Percentiles rank a stretch among this genome's conserved stretches.
These are phyloP conservation scores for Echinochloa phyllopogon DNA, from an alignment of 176 grass and related monocot genomes.

Conservation along the genomic window DNA sequence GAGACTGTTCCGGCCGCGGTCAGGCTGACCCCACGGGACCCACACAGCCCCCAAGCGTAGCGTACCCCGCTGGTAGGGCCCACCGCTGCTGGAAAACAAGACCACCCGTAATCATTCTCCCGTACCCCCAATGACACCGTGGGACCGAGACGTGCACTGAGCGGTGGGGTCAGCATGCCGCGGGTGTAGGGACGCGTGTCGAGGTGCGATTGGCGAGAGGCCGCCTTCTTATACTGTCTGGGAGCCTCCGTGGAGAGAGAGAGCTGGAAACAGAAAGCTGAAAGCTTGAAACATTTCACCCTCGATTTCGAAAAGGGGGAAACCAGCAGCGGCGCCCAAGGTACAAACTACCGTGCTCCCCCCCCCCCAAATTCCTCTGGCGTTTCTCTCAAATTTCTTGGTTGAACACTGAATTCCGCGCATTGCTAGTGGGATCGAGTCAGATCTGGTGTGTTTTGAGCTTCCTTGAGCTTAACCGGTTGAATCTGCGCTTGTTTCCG, in stretches of 20 bases:
- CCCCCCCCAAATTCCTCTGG: not conserved
- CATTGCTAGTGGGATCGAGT: not conserved
- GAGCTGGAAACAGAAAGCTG: not conserved
- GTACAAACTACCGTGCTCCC: not conserved
- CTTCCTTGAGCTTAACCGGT: not conserved
- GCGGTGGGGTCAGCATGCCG: not conserved
- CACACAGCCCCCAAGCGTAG: too few relatives aligned
- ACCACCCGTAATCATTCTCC: not conserved
- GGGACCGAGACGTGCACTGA: not conserved
- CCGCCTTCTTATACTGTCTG: not conserved
- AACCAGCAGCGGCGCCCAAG: not conserved
- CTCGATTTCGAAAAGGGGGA: not conserved
- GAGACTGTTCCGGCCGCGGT: not conserved
- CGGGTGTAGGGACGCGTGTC: not conserved
- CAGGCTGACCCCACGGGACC: not conserved
- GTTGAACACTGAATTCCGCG: not conserved
- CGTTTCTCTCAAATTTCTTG: not conserved
- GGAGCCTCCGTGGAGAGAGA: not conserved
- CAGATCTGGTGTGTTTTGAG: conserved; percentile 35
- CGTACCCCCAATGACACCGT: not conserved
- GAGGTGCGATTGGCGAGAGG: not conserved
- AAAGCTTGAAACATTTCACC: not conserved
- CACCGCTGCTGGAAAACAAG: not conserved
- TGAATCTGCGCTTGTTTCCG: conserved; percentile 32
- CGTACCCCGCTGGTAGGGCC: not conserved